These are phyloP conservation scores for Lodderomyces elongisporus DNA, from an alignment of 1,139 yeast species.

Conservation along the genomic window DNA sequence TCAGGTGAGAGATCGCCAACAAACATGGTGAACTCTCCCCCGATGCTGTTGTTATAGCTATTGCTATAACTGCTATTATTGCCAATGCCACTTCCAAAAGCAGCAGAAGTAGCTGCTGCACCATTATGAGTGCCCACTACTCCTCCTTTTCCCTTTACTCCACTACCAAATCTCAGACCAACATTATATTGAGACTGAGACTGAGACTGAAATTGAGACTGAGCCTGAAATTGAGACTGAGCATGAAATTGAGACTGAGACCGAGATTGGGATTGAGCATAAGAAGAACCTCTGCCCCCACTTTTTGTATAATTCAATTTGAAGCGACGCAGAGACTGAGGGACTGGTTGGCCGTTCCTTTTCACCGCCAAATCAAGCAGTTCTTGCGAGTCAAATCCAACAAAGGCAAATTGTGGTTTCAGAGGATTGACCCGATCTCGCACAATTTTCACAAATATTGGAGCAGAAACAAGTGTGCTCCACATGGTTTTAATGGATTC, in stretches of 20 bases:
- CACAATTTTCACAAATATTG: conserved; percentile 33
- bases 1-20: conserved; percentile 82
- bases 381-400: conserved; percentile 65
- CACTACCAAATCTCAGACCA: no score
- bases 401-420: conserved; percentile 62
- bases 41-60: background rate
- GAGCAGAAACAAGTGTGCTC: conserved; percentile 40
- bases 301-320: conserved; percentile 89
- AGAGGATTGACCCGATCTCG: conserved; percentile 27
- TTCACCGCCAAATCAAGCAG: conserved; percentile 68
- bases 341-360: conserved; percentile 66
- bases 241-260: background rate
- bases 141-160: background rate
- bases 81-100: background rate
- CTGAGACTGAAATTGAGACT: no score
- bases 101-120: conserved; percentile 3
- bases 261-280: background rate
- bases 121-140: background rate
- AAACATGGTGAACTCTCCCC: conserved; percentile 29
- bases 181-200: no score
- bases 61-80: background rate
- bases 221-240: no score
- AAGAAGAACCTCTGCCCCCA: conserved; percentile 6
- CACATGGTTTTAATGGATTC: conserved; percentile 61
- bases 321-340: conserved; percentile 52